Evolutionary conservation across 805 yeast genomes (phyloP), one percentile per base, ranked within the genome.

Genomic region (Wickerhamomyces ciferrii): DNA sequence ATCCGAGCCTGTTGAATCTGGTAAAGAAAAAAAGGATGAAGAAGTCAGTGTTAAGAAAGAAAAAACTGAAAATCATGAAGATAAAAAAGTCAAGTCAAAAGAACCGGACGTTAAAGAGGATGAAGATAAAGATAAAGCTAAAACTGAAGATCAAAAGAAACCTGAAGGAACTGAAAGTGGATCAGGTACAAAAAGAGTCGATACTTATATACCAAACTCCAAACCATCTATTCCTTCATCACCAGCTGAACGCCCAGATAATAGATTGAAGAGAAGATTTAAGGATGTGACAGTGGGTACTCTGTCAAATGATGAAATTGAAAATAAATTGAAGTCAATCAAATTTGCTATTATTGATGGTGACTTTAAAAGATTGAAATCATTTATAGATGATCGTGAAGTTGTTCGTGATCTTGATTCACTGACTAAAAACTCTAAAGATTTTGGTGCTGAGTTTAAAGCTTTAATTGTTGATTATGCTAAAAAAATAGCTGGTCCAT

Each of bases 401-500:
- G 15, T 20, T 7, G 19, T 17, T 11, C 4, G n/a, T 19, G 27
- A 20, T 9, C 18, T 41, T 14, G 20, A 41, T 2, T 7, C 10
- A 20, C 2, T 32, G 4, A 4, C 11, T 23, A 23, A n/a, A 7
- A 11, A 6, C 11, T 38, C 41, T 14, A 38, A 9, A 6, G 7
- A 38, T 8, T 38, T 23, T 23, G 13, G 29, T 5, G 23, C 8
- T 5, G 39, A 37, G 21, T 17, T 23, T 19, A 45, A 43, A 25
- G 32, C 31, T 1, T 24, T 43, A 6, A 14, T 43, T 8, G 18
- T 45, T 3, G 41, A 46, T 3, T 43, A 43, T 41, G 49, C 44
- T 9, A 38, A n/a, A 19, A 23, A 10, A 9, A 38, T 38, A 15
- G 24, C 44, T 15, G 41, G 44, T 4, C 17, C 23, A 10, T 18